Evolutionary conservation across 495 filamentous ascomycete species (phyloP).

Genomic region (Ramalina peruviana): DNA sequence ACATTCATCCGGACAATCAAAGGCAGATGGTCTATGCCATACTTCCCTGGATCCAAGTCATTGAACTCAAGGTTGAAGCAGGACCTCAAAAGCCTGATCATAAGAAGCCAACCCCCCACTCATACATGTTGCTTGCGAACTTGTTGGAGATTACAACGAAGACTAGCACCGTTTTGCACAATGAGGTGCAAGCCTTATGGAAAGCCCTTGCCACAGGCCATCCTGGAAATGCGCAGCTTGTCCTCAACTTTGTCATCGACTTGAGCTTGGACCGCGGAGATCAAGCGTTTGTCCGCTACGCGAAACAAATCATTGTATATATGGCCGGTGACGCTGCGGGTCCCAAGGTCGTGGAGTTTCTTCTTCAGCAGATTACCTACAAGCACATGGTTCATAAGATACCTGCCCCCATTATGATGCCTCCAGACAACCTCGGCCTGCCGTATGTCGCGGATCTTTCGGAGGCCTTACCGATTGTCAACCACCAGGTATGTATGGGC

Average conservation of each 20-base stretch:
- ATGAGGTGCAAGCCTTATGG: conserved; percentile 96
- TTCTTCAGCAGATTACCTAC: conserved; percentile 75
- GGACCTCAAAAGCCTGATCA: conserved; percentile 24
- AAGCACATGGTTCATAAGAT: conserved; percentile 86
- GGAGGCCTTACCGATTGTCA: conserved; percentile 67
- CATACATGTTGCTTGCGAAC: conserved; percentile 92
- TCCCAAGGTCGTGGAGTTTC: conserved; percentile 84
- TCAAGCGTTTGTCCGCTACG: conserved; percentile 93
- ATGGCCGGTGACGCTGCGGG: conserved; percentile 83
- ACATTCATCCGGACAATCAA: conserved; percentile 62
- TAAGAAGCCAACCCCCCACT: conserved; percentile 74
- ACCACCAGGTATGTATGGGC: conserved; percentile 51
- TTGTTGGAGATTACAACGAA: conserved; percentile 93
- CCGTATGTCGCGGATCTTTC: conserved; percentile 83
- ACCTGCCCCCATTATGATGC: conserved; percentile 53
- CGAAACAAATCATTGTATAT: conserved; percentile 95
- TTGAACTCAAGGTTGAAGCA: conserved; percentile 88
- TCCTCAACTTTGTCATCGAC: conserved; percentile 89
- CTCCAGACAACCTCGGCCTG: conserved; percentile 56
- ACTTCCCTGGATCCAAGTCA: conserved; percentile 88
- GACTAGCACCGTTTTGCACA: conserved; percentile 74
- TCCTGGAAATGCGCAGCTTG: conserved; percentile 86
- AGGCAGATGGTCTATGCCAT: conserved; percentile 90
- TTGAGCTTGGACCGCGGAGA: conserved; percentile 86
- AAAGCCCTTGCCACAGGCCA: conserved; percentile 89